Conservation (phyloP, 1,284 basidiomycete genomes). For the Ustilago tritici region DNA sequence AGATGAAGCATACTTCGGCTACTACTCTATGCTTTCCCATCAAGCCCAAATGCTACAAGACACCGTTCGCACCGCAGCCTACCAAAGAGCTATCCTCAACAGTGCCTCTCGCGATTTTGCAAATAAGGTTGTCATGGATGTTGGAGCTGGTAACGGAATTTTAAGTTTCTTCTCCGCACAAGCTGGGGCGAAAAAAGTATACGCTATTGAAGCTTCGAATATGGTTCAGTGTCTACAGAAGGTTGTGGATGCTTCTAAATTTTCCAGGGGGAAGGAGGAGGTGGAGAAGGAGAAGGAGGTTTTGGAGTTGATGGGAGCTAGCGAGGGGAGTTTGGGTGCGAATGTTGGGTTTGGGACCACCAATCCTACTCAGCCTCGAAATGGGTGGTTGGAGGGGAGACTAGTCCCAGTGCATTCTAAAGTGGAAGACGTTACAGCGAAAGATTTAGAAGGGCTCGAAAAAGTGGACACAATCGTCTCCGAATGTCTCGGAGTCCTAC, state of each 20-base stretch:
- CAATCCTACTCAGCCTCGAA: slow-evolving; percentile 34
- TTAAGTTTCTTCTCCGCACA: slow-evolving; percentile 72
- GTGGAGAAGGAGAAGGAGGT: slow-evolving; percentile 44
- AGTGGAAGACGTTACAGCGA: slow-evolving; percentile 62
- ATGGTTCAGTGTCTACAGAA: slow-evolving; percentile 72
- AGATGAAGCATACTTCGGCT: slow-evolving; percentile 66
- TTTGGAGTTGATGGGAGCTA: slow-evolving; percentile 43
- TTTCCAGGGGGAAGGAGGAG: slow-evolving; percentile 48
- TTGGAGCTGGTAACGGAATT: slow-evolving; percentile 73
- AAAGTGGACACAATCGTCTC: slow-evolving; percentile 73
- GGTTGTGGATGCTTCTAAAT: slow-evolving; percentile 62
- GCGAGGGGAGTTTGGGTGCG: slow-evolving; percentile 8
- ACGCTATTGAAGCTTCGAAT: slow-evolving; percentile 72
- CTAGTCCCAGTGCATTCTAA: slow-evolving; percentile 59
- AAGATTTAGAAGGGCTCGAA: slow-evolving; percentile 43
- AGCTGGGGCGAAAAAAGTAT: slow-evolving; percentile 72
- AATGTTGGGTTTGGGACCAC: slow-evolving; percentile 19
- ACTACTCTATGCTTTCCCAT: slow-evolving; percentile 65
- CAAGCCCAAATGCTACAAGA: slow-evolving; percentile 69
- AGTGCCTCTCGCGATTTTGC: slow-evolving; percentile 49
- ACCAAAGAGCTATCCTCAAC: slow-evolving; percentile 63
- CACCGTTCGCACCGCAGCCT: slow-evolving; percentile 61
- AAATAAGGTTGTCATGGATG: slow-evolving; percentile 68
- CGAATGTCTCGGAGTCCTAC: slow-evolving; percentile 73
- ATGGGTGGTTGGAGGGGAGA: slow-evolving; percentile 53